Conservation (phyloP, 768 basidiomycete genomes). For the Trametes cingulata region DNA sequence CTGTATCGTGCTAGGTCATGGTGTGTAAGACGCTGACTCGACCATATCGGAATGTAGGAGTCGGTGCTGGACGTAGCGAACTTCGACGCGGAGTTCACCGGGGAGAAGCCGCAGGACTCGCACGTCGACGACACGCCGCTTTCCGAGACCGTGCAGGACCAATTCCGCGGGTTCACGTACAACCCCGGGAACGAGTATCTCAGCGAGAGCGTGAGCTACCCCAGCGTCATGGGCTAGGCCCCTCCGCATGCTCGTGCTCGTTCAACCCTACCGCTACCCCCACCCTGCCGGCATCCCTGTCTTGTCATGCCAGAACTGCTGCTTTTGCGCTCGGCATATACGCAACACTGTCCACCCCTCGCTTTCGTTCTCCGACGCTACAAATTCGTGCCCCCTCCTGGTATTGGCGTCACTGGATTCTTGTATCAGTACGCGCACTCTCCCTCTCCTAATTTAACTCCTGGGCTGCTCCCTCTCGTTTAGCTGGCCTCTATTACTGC, state of each 20-base stretch:
- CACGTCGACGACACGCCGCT: constrained; percentile 92
- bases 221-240: constrained; percentile 30
- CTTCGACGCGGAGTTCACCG: constrained; percentile 98
- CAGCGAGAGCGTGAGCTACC: constrained; percentile 79
- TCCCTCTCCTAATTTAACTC: background rate
- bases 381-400: background rate
- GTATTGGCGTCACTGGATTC: constrained; percentile 2
- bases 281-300: background rate
- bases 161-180: constrained; percentile 91
- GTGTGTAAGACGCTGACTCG: background rate
- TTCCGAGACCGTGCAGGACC: constrained; percentile 95
- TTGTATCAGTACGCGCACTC: constrained; percentile 3
- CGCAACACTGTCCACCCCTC: background rate
- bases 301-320: too few relatives aligned
- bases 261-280: too few relatives aligned
- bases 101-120: constrained; percentile 91
- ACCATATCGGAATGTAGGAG: constrained; percentile 53
- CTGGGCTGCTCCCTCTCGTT: background rate
- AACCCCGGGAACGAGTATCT: constrained; percentile 84
- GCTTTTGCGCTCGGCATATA: background rate
- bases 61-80: constrained; percentile 93
- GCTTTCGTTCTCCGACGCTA: background rate
- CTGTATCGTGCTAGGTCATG: background rate
- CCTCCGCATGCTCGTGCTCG: background rate
- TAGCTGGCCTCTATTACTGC: background rate